Conservation (phyloP, 1,139 yeast genomes). For the Hansenula sp. region DNA sequence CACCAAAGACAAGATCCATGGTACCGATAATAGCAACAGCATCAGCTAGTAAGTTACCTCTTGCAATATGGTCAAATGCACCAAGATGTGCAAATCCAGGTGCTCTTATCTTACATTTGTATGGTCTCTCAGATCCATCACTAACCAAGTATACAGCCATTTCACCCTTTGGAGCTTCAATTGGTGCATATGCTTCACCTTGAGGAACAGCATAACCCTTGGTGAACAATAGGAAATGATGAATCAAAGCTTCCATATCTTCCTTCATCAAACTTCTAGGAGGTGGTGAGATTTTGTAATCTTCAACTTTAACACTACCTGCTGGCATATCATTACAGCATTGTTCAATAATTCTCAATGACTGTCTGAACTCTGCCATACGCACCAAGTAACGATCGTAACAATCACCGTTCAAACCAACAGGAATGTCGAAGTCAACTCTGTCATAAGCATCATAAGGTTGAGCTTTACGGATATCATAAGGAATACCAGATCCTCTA, state of each 20-base stretch:
- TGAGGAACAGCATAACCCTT: conserved; percentile 88
- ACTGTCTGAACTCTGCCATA: conserved; percentile 91
- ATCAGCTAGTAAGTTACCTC: conserved; percentile 87
- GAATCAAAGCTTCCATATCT: conserved; percentile 90
- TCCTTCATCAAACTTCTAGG: conserved; percentile 81
- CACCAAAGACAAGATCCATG: conserved; percentile 93
- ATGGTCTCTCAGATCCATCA: conserved; percentile 88
- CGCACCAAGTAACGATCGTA: conserved; percentile 84
- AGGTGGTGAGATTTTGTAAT: conserved; percentile 81
- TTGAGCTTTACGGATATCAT: conserved; percentile 80
- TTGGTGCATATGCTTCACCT: conserved; percentile 89
- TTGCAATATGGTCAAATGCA: conserved; percentile 80
- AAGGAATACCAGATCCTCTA: conserved; percentile 88
- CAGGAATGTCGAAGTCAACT: conserved; percentile 85
- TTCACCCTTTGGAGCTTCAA: conserved; percentile 95
- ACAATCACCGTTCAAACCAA: conserved; percentile 86
- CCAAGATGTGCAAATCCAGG: conserved; percentile 91
- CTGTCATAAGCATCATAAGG: conserved; percentile 88
- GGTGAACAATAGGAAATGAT: conserved; percentile 82
- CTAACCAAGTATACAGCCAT: conserved; percentile 89
- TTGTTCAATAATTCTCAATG: conserved; percentile 83
- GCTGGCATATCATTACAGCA: conserved; percentile 91
- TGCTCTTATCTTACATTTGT: conserved; percentile 89
- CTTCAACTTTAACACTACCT: conserved; percentile 91
- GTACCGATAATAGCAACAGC: conserved; percentile 94